Evolutionary conservation across 139 green algal species (phyloP).

Genomic region (Coccomyxa sp.): DNA sequence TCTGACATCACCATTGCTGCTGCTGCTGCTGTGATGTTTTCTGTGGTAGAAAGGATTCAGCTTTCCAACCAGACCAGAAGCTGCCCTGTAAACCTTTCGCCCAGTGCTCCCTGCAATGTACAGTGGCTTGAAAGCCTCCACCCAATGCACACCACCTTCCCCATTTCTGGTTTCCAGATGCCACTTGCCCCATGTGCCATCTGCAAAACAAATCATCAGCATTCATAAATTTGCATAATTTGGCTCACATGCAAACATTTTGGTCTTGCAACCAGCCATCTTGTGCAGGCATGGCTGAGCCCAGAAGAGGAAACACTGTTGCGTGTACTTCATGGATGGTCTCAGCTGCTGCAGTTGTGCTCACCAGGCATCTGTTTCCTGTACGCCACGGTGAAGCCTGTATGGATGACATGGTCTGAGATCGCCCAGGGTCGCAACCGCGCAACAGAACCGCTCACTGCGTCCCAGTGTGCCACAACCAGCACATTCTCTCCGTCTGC

Average conservation of each 20-base stretch:
- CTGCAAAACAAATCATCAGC: background rate
- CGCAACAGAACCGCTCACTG: conserved; percentile 10
- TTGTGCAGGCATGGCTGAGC: too few species aligned
- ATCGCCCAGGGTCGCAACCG: conserved; percentile 16
- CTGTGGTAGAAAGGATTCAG: background rate
- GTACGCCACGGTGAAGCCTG: conserved; percentile 13
- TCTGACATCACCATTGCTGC: too few species aligned
- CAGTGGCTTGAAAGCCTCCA: conserved; percentile 3
- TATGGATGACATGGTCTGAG: conserved; percentile 17
- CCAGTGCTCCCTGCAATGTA: conserved; percentile 1
- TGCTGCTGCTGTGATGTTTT: background rate
- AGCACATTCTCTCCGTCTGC: conserved; percentile 16
- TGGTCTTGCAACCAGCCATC: background rate
- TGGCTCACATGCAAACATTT: background rate
- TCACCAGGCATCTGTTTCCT: conserved; percentile 5
- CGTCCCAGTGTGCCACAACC: conserved; percentile 19
- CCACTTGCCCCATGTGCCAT: conserved; percentile 14
- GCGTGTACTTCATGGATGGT: background rate
- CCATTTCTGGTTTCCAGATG: conserved; percentile 12
- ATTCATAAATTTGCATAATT: background rate
- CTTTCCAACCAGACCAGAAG: background rate
- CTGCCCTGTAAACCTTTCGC: conserved; percentile 5
- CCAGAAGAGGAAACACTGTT: background rate
- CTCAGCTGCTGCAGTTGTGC: background rate
- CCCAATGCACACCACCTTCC: conserved; percentile 17